Evolutionary conservation across 2,329 filamentous ascomycete species (phyloP), one percentile per base, ranked within the genome.

Genomic region (Pezicula carpinea): DNA sequence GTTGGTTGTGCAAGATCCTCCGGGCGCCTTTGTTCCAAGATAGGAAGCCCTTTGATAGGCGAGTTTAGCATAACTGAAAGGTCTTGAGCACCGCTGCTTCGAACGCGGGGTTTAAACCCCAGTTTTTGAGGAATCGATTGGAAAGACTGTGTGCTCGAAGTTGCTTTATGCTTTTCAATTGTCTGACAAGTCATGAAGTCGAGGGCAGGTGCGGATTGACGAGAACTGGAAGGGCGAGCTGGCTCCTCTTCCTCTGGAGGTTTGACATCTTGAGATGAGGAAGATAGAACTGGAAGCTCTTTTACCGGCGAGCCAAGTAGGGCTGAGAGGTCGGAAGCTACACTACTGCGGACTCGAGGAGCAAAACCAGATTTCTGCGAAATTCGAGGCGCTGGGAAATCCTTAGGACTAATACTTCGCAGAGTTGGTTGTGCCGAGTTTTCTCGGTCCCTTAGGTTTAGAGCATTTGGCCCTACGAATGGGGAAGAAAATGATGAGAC

Each of bases 301-400:
- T 59, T 59, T 1, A 43, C 40, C 14, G 61, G 61, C 13, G 61
- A 63, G 17, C 49, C 51, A 11, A 64, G 48, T 13, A 64, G 47
- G 14, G 56, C 55, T 10, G 59, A 61, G 4, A 63, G 47, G 40
- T 59, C 55, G n/a, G 54, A 17, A 26, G 48, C 48, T 13, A 47
- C 44, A 38, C 45, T 54, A 18, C 56, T 52, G 10, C 59, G 53
- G 34, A 48, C 48, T 6, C 53, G 52, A 23, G 62, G 60, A 7
- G 57, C 53, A 39, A 64, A 64, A 40, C 62, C 62, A 19, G 54
- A 46, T 42, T 63, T 64, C 39, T 64, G 61, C 14, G 60, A 59
- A 22, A 62, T 59, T 10, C 59, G 55, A 47, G 49, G 58, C 18
- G 49, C 52, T 13, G 59, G 58, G 5, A 60, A 40, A 21, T 61